Conservation (phyloP, 2,329 filamentous ascomycete species). For the Juglanconis juglandina region DNA sequence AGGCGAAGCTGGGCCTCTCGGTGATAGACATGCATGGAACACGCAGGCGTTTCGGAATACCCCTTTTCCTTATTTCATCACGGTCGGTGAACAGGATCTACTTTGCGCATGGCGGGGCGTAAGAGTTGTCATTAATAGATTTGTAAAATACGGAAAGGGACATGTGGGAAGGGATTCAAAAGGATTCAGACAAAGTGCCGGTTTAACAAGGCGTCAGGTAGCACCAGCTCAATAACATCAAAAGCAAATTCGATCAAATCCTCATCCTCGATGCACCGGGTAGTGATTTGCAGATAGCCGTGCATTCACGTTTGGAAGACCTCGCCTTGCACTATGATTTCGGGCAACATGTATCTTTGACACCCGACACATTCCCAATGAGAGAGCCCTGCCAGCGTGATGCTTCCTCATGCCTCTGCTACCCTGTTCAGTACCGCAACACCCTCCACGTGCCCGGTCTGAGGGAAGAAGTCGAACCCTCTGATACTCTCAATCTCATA, state of each 20-base stretch:
- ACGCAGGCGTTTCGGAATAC: slow-evolving; percentile 1
- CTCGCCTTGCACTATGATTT: neutral
- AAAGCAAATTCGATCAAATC: neutral
- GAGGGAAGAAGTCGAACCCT: slow-evolving; percentile 97
- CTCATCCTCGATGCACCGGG: no score
- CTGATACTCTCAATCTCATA: slow-evolving; percentile 89
- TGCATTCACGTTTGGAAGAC: no score
- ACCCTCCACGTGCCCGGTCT: slow-evolving; percentile 70
- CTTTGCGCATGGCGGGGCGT: neutral
- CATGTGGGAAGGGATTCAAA: neutral
- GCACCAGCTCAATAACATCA: neutral
- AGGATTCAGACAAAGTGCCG: neutral
- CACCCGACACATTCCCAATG: neutral
- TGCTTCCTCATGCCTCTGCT: neutral
- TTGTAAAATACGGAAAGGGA: neutral
- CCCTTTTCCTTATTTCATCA: neutral
- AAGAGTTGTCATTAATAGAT: slow-evolving; percentile 2
- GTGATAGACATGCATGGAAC: slow-evolving; percentile 9
- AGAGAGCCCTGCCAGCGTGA: neutral
- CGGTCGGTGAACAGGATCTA: neutral
- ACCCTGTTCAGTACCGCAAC: slow-evolving; percentile 62
- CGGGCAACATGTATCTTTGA: neutral
- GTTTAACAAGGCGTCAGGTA: neutral
- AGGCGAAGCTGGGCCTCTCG: neutral
- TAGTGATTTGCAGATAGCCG: no score